Evolutionary conservation across 2,329 filamentous ascomycete genomes (phyloP), one percentile per base, ranked within the genome.

Genomic region (Venturia effusa): DNA sequence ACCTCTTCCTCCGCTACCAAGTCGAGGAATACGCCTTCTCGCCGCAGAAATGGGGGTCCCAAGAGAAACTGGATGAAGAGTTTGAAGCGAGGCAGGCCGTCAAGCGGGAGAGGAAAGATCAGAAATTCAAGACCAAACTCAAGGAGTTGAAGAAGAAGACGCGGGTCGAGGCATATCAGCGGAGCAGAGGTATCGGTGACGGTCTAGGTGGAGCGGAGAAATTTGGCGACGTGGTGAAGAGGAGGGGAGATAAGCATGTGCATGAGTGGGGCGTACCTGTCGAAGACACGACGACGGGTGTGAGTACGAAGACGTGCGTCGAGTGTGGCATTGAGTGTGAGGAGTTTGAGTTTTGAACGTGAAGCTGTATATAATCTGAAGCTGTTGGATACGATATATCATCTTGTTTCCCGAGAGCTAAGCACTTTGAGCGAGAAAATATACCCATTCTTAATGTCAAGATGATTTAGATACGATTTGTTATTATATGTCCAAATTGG

Each of bases 131-230:
- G 72, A 87, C 85, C 65, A 96, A 96, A 78, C 79, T 99, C 40
- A 81, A 89, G 6, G 92, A 97, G 62, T 74, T 99, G 67, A 99
- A 97, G 81, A 92, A 93, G 76, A 87, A 92, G 74, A 99, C 94
- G 15, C 81, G 92, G 57, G 92, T 95, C 0, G 94, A 97, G 69
- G 90, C 92, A 0, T 96, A 93, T 70, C 84, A 92, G 64, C 80
- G 92, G 61, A 87, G 87, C 69, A 24, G 71, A 43, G 64, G 67
- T 19, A 80, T 79, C 8, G 79, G 77, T 0, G 75, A 77, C 19
- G 64, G 34, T 10, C 68, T 60, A 1, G 70, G 63, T 11, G 32
- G n/a, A 1, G 69, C 70, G 10, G 74, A 67, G 3, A 72, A 77
- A 65, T 96, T 97, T 78, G 92, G 93, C 0, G 90, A 96, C 74